Evolutionary conservation across 2,329 filamentous ascomycete genomes (phyloP), one percentile per base, ranked within the genome.

Genomic region (Colletotrichum sojae): DNA sequence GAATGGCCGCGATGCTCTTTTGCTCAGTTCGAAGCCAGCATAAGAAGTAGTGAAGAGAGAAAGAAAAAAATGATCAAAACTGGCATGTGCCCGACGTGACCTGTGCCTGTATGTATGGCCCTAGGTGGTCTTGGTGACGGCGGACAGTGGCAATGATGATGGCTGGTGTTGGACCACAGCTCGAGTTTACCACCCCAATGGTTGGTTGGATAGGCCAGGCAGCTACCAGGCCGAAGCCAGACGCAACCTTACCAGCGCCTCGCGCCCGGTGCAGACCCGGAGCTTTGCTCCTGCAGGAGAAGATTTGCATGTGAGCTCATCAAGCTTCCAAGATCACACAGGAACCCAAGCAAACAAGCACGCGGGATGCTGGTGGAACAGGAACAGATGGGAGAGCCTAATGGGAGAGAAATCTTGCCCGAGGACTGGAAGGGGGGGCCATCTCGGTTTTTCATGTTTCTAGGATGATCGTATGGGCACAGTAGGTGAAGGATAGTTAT

Each of bases 261-360:
- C 31, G 31, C 31, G 10, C 31, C 31, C 31, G 31, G 58, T 40
- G 54, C 58, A 66, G 22, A 60, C 49, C 48, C 62, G 62, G 66
- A 66, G 62, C 55, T 60, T 66, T 55, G 62, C 66, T 61, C 62
- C 62, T 25, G 31, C 55, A 61, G 66, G 62, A 25, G 62, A 69
- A 69, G 66, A 69, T 69, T 69, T 69, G 66, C 66, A 69, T 69
- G 66, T 69, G 66, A 69, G 66, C 55, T 69, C 66, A 69, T 66
- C 56, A 59, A 69, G 62, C 25, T 66, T 56, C 56, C 62, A 69
- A 66, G 66, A 61, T 69, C 56, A 66, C 66, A 69, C 66, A 66
- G 63, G 55, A 51, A 61, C 45, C 53, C 39, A 58, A 20, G 54
- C 62, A 56, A 49, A 62, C 55, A 56, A 49, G 66, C 55, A 66